Evolutionary conservation across 352 stramenopile species (phyloP).

Genomic region (Phytopythium oedochilum): DNA sequence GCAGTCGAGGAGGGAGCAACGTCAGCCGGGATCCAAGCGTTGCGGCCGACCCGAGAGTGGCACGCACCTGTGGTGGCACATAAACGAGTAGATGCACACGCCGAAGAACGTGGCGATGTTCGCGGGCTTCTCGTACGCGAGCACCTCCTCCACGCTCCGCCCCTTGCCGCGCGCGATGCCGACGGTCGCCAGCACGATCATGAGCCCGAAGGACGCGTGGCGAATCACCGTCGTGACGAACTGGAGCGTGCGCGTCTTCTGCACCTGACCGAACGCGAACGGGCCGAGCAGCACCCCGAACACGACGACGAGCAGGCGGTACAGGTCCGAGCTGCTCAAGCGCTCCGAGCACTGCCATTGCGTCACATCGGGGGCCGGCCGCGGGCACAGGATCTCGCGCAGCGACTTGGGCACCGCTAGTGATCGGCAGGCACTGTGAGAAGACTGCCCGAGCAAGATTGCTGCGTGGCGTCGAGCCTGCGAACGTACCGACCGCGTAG

Average conservation of each 20-base stretch:
- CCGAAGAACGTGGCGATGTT: conserved; percentile 83
- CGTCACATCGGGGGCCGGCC: conserved; percentile 31
- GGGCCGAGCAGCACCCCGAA: conserved; percentile 72
- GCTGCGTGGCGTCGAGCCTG: neutral
- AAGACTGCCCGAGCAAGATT: no score
- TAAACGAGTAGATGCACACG: conserved; percentile 89
- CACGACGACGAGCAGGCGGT: conserved; percentile 72
- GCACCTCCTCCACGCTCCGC: conserved; percentile 50
- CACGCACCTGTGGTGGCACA: conserved; percentile 84
- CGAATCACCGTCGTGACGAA: conserved; percentile 78
- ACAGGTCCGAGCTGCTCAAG: conserved; percentile 76
- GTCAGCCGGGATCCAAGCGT: neutral
- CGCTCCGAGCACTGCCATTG: conserved; percentile 70
- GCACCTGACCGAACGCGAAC: conserved; percentile 78
- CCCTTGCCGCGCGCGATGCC: conserved; percentile 66
- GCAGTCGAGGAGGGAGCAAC: conserved; percentile 1
- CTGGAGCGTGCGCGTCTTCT: conserved; percentile 80
- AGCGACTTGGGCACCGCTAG: conserved; percentile 88
- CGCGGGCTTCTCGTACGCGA: conserved; percentile 65
- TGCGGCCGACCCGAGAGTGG: neutral
- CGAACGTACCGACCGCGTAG: conserved; percentile 76
- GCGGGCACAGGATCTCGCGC: conserved; percentile 79
- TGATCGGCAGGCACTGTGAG: no score
- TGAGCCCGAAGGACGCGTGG: conserved; percentile 78
- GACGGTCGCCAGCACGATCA: conserved; percentile 73